phyloP scores from a whole-genome alignment of 2,329 filamentous ascomycete genomes.

The Didymellaceae sp. region DNA sequence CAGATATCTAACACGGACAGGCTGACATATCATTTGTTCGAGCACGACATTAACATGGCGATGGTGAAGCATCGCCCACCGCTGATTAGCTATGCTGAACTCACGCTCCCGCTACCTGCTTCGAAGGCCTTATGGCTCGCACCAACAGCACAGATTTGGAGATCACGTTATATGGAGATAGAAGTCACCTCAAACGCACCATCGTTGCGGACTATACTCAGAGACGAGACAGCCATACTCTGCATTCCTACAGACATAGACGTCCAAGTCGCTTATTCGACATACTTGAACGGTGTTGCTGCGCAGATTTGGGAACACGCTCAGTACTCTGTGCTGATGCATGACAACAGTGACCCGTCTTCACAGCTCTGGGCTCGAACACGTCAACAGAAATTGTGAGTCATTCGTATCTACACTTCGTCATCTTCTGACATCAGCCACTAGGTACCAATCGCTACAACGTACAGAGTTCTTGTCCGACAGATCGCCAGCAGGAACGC shows the following conservation, averaged over 20 bases:
- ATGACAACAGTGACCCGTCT: conserved; percentile 22
- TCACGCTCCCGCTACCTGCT: conserved; percentile 69
- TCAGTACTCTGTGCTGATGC: conserved; percentile 23
- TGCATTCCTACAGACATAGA: conserved; percentile 61
- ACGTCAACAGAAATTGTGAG: conserved; percentile 23
- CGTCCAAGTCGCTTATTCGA: conserved; percentile 22
- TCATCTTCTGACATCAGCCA: no score
- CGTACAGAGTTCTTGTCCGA: conserved; percentile 53
- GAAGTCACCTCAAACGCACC: background rate
- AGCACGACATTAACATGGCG: conserved; percentile 32
- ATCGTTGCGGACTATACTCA: conserved; percentile 21
- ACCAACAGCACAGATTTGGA: conserved; percentile 68
- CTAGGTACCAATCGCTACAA: conserved; percentile 55
- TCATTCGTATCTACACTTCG: conserved; percentile 51
- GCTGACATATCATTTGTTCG: conserved; percentile 29
- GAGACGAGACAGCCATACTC: conserved; percentile 56
- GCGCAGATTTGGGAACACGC: conserved; percentile 27
- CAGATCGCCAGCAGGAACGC: conserved; percentile 13
- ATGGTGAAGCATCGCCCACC: conserved; percentile 50
- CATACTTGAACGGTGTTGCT: conserved; percentile 27
- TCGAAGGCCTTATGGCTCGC: conserved; percentile 69
- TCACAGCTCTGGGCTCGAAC: conserved; percentile 28
- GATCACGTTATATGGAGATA: conserved; percentile 53
- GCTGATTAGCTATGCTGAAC: conserved; percentile 70
- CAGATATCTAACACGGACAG: conserved; percentile 5